Conservation (phyloP, 805 yeast species). For the Grigorovia jiainica region DNA sequence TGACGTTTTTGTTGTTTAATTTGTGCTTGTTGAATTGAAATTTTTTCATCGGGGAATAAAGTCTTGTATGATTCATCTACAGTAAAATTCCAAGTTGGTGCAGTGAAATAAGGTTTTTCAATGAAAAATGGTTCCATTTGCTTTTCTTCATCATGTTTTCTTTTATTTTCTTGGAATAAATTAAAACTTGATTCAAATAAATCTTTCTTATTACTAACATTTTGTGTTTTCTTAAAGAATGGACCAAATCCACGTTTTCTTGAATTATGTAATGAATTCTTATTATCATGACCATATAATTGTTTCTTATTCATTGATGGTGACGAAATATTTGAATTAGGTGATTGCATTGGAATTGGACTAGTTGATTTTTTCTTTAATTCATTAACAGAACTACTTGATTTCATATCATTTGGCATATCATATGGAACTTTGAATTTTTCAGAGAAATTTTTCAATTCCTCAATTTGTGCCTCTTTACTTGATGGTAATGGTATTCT, state of each 20-base stretch:
- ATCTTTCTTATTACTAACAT: conserved; percentile 24
- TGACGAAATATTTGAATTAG: neutral
- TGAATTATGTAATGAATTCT: conserved; percentile 12
- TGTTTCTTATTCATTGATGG: neutral
- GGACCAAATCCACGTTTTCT: conserved; percentile 21
- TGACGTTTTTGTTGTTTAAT: conserved; percentile 26
- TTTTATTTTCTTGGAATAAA: conserved; percentile 40
- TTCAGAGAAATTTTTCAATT: conserved; percentile 69
- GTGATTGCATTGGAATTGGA: neutral
- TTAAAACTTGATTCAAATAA: conserved; percentile 39
- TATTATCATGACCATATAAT: conserved; percentile 2
- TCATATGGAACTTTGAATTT: conserved; percentile 64
- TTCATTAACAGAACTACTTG: conserved; percentile 35
- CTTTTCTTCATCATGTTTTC: conserved; percentile 24
- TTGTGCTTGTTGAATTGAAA: conserved; percentile 24
- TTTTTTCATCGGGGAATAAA: conserved; percentile 37
- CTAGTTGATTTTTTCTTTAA: neutral
- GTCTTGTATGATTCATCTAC: conserved; percentile 47
- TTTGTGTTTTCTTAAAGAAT: conserved; percentile 32
- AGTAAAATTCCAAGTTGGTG: conserved; percentile 68
- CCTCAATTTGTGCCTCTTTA: conserved; percentile 54
- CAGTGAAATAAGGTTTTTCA: conserved; percentile 60
- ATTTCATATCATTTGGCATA: conserved; percentile 37
- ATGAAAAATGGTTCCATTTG: conserved; percentile 32
- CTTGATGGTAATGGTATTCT: conserved; percentile 5